Base-by-base conservation (phyloP, 2,329 filamentous ascomycete species). In the Ophidiomyces ophidiicola region DNA sequence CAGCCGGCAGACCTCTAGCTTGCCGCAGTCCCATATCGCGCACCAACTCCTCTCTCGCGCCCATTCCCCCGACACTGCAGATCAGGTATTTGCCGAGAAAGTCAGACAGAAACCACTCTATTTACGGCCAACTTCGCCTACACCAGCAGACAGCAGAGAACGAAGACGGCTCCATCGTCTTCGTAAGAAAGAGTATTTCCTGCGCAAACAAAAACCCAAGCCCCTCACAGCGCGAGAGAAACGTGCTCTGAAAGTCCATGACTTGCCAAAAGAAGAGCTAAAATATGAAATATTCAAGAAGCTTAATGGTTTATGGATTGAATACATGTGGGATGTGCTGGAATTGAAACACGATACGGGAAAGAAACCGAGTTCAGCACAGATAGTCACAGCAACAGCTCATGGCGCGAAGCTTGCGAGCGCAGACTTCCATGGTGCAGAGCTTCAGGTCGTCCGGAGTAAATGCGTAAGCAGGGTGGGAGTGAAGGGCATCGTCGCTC, bases 361-460 rank as follows among this genome's bases (percentile, higher is more conserved):
- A 45, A 42, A 45, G 31, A 47, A 24, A 28, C 36, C 32, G 24
- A 38, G 11, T 4, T n/a, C 6, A 2, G 42, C 46, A 48, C 38
- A 30, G 21, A 36, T 45, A 28, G 71, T 78, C 2, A 82, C 79
- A 4, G 80, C 81, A 3, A 45, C 53, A 25, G 53, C 53, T 29
- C 60, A 63, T 46, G 66, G 66, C 14, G 58, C 55, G 37, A 82
- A 90, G 59, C 64, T 98, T 23, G 78, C 75, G 31, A 84, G 80
- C 42, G 88, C 87, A 1, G 90, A 98, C 61, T 88, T 86, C 52
- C 87, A 96, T 57, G 90, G 90, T 1, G 87, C 88, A 11, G 67
- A 77, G 49, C 59, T 94, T 14, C 77, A 86, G 62, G 84, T 96
- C 15, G 81, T 88, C 40, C 66, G 87, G 50, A 90, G 86, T 58